Percentiles rank a stretch among this genome's conserved stretches.
phyloP scores from a whole-genome alignment of 176 grass and related monocot genomes.

The Phragmites australis region DNA sequence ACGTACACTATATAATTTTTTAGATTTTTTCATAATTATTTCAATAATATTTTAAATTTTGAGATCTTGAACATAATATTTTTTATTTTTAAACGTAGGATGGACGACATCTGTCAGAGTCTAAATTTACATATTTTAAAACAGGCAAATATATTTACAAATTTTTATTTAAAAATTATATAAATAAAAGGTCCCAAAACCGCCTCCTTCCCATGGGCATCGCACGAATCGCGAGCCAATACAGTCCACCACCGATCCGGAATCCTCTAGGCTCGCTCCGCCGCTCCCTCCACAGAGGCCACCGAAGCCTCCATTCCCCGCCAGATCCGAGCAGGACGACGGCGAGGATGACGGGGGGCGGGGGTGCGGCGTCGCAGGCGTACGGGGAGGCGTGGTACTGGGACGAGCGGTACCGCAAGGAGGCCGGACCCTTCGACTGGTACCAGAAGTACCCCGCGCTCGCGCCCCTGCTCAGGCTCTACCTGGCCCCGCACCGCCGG shows the following conservation, averaged over 20 bases:
- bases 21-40: no score
- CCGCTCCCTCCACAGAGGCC: background rate
- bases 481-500: slow-evolving; percentile 54
- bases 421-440: slow-evolving; percentile 81
- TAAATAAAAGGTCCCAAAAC: no score
- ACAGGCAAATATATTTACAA: no score
- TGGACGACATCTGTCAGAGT: no score
- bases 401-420: slow-evolving; percentile 88
- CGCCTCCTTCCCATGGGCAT: background rate
- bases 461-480: slow-evolving; percentile 68
- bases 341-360: slow-evolving; percentile 45
- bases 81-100: no score
- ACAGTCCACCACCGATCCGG: background rate
- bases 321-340: slow-evolving; percentile 34
- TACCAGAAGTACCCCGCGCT: slow-evolving; percentile 94
- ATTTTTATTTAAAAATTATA: no score
- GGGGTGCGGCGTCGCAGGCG: slow-evolving; percentile 50
- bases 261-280: background rate
- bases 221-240: background rate
- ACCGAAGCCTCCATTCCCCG: slow-evolving; percentile 4
- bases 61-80: no score
- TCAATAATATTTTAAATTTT: no score
- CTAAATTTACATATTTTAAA: no score
- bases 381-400: slow-evolving; percentile 95
- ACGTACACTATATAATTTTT: no score